Percentiles rank a stretch among this genome's conserved stretches.
phyloP scores from a whole-genome alignment of 225 moss, liverwort and hornwort species.

The Rhytidiadelphus loreus region DNA sequence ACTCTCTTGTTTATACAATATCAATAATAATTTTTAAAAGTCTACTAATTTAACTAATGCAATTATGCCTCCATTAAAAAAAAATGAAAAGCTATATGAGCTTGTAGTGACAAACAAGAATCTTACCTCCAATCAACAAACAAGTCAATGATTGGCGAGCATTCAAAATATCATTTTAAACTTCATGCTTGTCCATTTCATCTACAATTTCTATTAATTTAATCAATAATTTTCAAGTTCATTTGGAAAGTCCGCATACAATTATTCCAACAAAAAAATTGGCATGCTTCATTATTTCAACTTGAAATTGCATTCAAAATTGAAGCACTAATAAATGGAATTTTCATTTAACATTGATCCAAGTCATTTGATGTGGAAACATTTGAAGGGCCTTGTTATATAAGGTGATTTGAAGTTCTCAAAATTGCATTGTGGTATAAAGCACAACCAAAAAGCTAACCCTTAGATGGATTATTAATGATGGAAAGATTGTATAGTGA shows the following conservation, averaged over 20 bases:
- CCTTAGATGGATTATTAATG: not conserved
- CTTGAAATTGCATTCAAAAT: not conserved
- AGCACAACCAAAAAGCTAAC: not conserved
- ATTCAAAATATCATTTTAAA: not conserved
- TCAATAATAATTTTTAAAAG: not conserved
- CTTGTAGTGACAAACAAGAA: not conserved
- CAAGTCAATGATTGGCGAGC: not conserved
- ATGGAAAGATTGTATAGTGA: not conserved
- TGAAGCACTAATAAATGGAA: not conserved
- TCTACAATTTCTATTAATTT: not conserved
- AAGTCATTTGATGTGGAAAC: no score
- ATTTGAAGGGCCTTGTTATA: not conserved
- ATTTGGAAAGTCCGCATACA: not conserved
- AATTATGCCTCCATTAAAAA: not conserved
- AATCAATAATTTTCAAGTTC: no score
- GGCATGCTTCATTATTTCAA: not conserved
- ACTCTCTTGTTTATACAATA: not conserved
- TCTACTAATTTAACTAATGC: not conserved
- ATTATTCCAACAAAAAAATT: not conserved
- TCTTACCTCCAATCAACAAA: not conserved
- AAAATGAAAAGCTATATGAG: not conserved
- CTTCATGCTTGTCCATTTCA: not conserved
- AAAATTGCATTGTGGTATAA: not conserved
- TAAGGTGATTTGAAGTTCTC: not conserved
- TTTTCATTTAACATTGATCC: fast-evolving